Evolutionary conservation across 345 rosid genomes (phyloP).

Genomic region (Moricandia moricandioides): DNA sequence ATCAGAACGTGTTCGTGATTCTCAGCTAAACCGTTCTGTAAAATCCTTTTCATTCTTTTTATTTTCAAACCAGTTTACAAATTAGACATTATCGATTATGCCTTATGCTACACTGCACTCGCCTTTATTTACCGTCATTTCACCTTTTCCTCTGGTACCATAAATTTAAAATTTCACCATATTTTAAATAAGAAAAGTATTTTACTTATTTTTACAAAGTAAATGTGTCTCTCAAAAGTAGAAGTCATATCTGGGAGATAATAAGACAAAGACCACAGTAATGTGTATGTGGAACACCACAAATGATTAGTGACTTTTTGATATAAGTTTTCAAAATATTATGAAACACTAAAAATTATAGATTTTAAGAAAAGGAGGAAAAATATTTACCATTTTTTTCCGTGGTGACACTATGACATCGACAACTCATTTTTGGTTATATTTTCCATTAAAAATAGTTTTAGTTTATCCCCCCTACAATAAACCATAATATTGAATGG

Average conservation of each 20-base stretch:
- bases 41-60: too few relatives aligned
- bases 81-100: background rate
- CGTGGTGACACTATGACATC: background rate
- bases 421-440: too few relatives aligned
- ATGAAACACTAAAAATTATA: background rate
- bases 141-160: constrained; percentile 12
- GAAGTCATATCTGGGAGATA: constrained; percentile 12
- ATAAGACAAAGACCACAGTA: background rate
- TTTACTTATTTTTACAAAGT: background rate
- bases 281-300: background rate
- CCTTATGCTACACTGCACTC: constrained; percentile 24
- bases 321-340: background rate
- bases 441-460: too few relatives aligned
- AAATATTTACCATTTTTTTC: background rate
- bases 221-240: constrained; percentile 19
- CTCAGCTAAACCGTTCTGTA: background rate
- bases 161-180: background rate
- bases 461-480: too few relatives aligned
- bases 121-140: constrained; percentile 49
- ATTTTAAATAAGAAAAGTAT: background rate
- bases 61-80: too few relatives aligned
- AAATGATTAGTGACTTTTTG: background rate
- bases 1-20: background rate
- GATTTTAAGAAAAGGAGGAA: background rate
- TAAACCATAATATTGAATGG: too few relatives aligned